Evolutionary conservation across 352 stramenopile species (phyloP).

Genomic region (Pythium oligandrum): DNA sequence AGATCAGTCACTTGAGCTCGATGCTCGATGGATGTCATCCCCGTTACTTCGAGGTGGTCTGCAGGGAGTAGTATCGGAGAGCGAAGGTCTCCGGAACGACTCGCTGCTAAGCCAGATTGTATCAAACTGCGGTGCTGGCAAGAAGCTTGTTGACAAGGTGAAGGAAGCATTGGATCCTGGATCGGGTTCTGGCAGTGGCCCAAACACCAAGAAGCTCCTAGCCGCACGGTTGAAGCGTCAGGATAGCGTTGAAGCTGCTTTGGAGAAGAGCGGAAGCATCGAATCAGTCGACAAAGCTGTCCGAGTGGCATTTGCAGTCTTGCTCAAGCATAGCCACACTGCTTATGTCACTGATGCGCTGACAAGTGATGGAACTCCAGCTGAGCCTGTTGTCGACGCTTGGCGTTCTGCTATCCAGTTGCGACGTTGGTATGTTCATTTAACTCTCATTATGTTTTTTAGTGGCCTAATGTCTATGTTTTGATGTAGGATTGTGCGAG

Average conservation of each 20-base stretch:
- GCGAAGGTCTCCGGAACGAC: background rate
- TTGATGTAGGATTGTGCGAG: constrained; percentile 68
- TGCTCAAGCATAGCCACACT: constrained; percentile 79
- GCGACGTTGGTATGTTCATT: constrained; percentile 55
- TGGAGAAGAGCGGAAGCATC: constrained; percentile 83
- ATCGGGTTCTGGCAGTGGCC: constrained; percentile 15
- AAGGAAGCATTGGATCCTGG: constrained; percentile 60
- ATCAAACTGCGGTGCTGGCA: constrained; percentile 60
- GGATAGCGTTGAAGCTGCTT: constrained; percentile 76
- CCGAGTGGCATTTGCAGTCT: constrained; percentile 67
- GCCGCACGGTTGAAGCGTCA: constrained; percentile 64
- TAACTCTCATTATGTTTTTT: constrained; percentile 2
- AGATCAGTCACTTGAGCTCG: constrained; percentile 5
- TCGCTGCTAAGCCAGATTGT: constrained; percentile 68
- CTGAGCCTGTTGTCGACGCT: constrained; percentile 62
- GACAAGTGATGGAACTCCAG: constrained; percentile 48
- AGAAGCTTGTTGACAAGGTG: constrained; percentile 81
- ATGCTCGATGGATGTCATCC: constrained; percentile 27
- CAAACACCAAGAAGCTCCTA: constrained; percentile 54
- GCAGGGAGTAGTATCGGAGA: background rate
- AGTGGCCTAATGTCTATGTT: constrained; percentile 1
- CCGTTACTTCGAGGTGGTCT: constrained; percentile 25
- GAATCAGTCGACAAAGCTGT: constrained; percentile 80
- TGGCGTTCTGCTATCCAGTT: constrained; percentile 78
- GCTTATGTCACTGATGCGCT: constrained; percentile 65